Evolutionary conservation across 2,329 filamentous ascomycete genomes (phyloP).

Genomic region (Triangularia verruculosa): DNA sequence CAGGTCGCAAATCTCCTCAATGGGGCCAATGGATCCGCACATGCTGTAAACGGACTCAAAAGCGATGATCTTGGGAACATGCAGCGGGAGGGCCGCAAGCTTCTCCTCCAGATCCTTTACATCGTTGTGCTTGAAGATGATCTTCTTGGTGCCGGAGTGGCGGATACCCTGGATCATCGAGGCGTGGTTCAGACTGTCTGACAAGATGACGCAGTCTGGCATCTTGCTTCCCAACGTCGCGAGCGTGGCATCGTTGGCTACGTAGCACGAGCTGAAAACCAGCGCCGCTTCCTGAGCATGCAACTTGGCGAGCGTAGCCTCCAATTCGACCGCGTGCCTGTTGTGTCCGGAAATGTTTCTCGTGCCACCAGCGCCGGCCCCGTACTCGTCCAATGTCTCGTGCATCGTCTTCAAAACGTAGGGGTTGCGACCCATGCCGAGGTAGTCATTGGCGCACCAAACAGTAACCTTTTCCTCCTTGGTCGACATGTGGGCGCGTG

Average conservation of each 20-base stretch:
- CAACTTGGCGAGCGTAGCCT: slow-evolving; percentile 77
- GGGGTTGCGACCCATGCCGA: slow-evolving; percentile 93
- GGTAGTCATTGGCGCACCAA: slow-evolving; percentile 99
- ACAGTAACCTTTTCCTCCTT: slow-evolving; percentile 87
- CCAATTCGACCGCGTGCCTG: slow-evolving; percentile 82
- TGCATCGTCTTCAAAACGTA: slow-evolving; percentile 90
- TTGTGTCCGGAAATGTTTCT: slow-evolving; percentile 98
- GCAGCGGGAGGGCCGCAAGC: slow-evolving; percentile 77
- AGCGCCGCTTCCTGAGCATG: slow-evolving; percentile 90
- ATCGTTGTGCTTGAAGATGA: slow-evolving; percentile 99
- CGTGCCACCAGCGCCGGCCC: slow-evolving; percentile 90
- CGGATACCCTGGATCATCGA: slow-evolving; percentile 99
- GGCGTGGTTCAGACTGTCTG: slow-evolving; percentile 94
- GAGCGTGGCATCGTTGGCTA: slow-evolving; percentile 95
- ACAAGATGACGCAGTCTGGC: slow-evolving; percentile 95
- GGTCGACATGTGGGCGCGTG: slow-evolving; percentile 83
- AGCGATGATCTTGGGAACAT: slow-evolving; percentile 94
- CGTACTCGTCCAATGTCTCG: slow-evolving; percentile 89
- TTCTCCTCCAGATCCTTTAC: slow-evolving; percentile 90
- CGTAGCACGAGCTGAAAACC: slow-evolving; percentile 97
- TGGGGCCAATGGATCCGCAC: slow-evolving; percentile 96
- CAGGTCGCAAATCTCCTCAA: slow-evolving; percentile 91
- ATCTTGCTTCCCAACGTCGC: slow-evolving; percentile 96
- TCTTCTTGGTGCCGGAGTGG: slow-evolving; percentile 93
- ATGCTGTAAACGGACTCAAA: slow-evolving; percentile 99